A percentile compares a stretch with the other conserved stretches of the same genome.
phyloP scores from a whole-genome alignment of 2,329 filamentous ascomycete genomes.

The Mollisia scopiformis region DNA sequence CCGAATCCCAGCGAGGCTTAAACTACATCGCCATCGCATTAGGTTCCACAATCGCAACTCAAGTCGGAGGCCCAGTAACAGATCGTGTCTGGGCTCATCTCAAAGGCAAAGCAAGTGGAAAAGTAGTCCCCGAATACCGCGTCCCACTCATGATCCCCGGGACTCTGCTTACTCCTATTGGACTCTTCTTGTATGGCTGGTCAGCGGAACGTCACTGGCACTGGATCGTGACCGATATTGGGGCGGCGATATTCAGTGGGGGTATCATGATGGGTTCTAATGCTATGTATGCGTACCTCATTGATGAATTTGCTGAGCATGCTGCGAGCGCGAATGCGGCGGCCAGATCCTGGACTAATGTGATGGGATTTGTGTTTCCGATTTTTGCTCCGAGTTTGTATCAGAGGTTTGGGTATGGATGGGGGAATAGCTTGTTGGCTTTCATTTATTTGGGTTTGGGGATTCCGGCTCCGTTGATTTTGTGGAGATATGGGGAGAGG shows the following conservation, averaged over 20 bases:
- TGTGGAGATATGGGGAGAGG: conserved; percentile 41
- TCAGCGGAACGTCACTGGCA: conserved; percentile 49
- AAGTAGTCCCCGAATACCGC: conserved; percentile 66
- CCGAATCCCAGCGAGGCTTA: conserved; percentile 56
- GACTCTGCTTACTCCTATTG: conserved; percentile 55
- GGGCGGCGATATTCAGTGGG: conserved; percentile 49
- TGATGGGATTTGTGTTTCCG: conserved; percentile 38
- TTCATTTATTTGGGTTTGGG: conserved; percentile 51
- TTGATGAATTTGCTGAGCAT: conserved; percentile 47
- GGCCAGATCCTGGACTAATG: conserved; percentile 2
- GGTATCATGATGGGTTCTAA: conserved; percentile 40
- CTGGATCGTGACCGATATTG: conserved; percentile 59
- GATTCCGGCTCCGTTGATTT: conserved; percentile 46
- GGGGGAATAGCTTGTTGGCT: conserved; percentile 38
- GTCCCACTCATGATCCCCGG: conserved; percentile 59
- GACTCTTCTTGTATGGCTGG: conserved; percentile 60
- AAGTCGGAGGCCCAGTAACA: conserved; percentile 36
- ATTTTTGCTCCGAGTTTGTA: conserved; percentile 36
- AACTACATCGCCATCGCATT: conserved; percentile 50
- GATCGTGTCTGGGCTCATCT: conserved; percentile 23
- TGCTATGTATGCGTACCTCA: conserved; percentile 47
- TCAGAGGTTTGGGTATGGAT: conserved; percentile 36
- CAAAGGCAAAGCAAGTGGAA: conserved; percentile 44
- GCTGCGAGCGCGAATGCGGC: conserved; percentile 43
- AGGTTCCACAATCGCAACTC: conserved; percentile 43